Conservation (phyloP, 306 rosid species). For the Sindora glabra region DNA sequence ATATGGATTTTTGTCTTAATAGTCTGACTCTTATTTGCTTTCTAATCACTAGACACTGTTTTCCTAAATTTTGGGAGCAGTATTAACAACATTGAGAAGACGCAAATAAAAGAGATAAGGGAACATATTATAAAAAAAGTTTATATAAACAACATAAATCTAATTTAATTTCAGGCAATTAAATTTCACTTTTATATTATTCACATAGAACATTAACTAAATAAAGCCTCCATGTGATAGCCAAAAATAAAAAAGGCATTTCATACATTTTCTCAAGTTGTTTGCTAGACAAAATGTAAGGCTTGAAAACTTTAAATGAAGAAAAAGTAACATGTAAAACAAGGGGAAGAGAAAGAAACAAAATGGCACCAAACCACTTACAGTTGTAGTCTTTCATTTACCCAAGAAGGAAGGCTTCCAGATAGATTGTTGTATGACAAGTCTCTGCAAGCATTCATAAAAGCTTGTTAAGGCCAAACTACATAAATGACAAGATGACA, state of each 20-base stretch:
- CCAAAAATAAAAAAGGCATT: no score
- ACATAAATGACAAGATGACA: background rate
- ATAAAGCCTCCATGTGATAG: no score
- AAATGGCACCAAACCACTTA: constrained; percentile 19
- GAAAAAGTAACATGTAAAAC: background rate
- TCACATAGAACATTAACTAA: no score
- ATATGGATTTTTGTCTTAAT: background rate
- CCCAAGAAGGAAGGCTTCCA: constrained; percentile 82
- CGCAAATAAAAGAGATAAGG: background rate
- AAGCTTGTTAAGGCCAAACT: background rate
- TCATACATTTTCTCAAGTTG: background rate
- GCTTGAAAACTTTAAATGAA: background rate
- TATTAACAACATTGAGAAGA: background rate
- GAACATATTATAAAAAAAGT: background rate
- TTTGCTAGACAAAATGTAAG: background rate
- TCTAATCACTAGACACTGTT: background rate
- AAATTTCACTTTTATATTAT: background rate
- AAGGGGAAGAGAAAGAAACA: background rate
- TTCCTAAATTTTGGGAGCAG: background rate
- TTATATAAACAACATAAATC: background rate
- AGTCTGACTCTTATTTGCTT: background rate
- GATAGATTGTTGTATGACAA: constrained; percentile 65
- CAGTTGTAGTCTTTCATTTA: constrained; percentile 38
- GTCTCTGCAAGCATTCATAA: constrained; percentile 53
- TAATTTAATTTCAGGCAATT: background rate